phyloP scores from a whole-genome alignment of 805 yeast species.

The Candida patagonica region DNA sequence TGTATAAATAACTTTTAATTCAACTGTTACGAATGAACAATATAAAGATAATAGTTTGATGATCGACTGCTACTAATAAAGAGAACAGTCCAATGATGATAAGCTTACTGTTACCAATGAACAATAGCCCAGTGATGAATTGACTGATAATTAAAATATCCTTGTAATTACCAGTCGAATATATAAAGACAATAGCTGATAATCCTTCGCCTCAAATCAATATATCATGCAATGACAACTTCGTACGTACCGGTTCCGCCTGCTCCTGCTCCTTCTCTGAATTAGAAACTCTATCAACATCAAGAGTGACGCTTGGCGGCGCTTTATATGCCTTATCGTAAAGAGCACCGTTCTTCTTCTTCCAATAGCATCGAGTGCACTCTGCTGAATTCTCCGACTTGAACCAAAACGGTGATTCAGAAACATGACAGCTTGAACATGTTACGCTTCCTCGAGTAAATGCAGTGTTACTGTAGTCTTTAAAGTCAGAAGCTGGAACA shows the following conservation, averaged over 20 bases:
- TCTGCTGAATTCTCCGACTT: neutral
- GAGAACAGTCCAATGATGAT: too few species aligned
- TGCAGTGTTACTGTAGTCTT: neutral
- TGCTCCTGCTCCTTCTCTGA: neutral
- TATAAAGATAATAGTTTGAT: too few species aligned
- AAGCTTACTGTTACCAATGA: too few species aligned
- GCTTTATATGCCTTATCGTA: constrained; percentile 6
- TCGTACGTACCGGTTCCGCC: neutral
- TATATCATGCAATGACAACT: constrained; percentile 1
- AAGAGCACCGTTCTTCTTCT: constrained; percentile 5
- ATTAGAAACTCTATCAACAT: neutral
- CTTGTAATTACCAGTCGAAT: too few species aligned
- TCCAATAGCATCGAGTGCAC: constrained; percentile 16
- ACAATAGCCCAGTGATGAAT: too few species aligned
- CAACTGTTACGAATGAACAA: too few species aligned
- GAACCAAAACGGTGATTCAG: neutral
- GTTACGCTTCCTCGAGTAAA: neutral
- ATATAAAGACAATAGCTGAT: neutral
- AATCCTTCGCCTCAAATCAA: neutral
- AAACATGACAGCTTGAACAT: neutral
- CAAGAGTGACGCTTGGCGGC: too few species aligned
- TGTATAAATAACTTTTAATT: too few species aligned
- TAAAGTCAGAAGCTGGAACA: neutral
- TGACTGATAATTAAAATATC: too few species aligned
- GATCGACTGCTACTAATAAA: too few species aligned